These are phyloP conservation scores for Lomentospora prolificans DNA, from an alignment of 2,329 filamentous ascomycete genomes.

Conservation along the genomic window DNA sequence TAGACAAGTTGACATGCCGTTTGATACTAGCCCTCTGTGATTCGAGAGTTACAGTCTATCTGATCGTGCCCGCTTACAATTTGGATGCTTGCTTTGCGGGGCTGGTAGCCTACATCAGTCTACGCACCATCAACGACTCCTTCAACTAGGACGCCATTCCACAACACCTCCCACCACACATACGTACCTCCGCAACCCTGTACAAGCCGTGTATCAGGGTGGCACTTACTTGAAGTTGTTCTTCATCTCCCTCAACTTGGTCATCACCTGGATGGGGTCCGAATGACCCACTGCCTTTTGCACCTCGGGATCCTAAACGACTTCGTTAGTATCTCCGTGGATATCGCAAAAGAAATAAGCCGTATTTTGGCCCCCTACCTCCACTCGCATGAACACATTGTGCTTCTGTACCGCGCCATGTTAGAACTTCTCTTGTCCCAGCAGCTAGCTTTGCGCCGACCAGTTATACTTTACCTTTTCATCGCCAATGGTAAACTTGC, in stretches of 20 bases:
- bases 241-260: slow-evolving; percentile 81
- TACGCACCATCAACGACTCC: not conserved
- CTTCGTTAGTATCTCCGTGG: not conserved
- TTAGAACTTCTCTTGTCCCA: no score
- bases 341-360: no score
- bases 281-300: slow-evolving; percentile 76
- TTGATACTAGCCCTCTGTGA: no score
- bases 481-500: slow-evolving; percentile 91
- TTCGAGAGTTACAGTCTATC: not conserved
- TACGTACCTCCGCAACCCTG: no score
- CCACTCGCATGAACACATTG: slow-evolving; percentile 91
- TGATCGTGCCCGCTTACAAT: not conserved
- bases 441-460: no score
- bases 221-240: slow-evolving; percentile 54
- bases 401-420: slow-evolving; percentile 49
- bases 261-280: slow-evolving; percentile 76
- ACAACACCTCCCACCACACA: not conserved
- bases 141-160: not conserved
- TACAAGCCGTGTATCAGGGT: no score
- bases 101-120: not conserved
- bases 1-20: no score
- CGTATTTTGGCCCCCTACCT: slow-evolving; percentile 36
- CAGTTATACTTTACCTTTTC: slow-evolving; percentile 60
- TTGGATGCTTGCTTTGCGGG: not conserved
- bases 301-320: slow-evolving; percentile 62